phyloP scores from a whole-genome alignment of 805 yeast genomes.

The Yamadazyma paraphyllophila region DNA sequence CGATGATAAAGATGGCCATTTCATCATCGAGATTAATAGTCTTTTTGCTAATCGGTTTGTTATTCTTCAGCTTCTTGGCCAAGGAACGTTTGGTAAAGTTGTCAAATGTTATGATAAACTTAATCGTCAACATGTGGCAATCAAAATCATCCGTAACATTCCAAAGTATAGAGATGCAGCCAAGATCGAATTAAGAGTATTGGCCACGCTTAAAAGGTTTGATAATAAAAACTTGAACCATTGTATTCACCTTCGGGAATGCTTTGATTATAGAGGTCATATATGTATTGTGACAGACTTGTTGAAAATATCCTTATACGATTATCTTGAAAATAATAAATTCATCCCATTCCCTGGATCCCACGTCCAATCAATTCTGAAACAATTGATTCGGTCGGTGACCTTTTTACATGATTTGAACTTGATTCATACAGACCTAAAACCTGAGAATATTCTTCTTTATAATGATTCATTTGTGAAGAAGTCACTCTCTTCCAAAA shows the following conservation, averaged over 20 bases:
- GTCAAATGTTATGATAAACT: conserved; percentile 74
- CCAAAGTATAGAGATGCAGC: conserved; percentile 96
- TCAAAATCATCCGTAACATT: conserved; percentile 87
- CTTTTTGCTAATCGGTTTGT: conserved; percentile 72
- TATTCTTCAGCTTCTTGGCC: conserved; percentile 72
- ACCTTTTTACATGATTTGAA: conserved; percentile 87
- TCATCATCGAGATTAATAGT: conserved; percentile 57
- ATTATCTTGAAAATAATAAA: conserved; percentile 79
- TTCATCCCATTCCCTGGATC: conserved; percentile 91
- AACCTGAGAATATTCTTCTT: conserved; percentile 89
- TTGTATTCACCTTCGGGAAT: conserved; percentile 84
- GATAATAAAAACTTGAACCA: conserved; percentile 67
- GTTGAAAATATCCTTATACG: conserved; percentile 80
- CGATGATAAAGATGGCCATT: conserved; percentile 75
- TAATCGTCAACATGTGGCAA: conserved; percentile 68
- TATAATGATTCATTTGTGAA: conserved; percentile 49
- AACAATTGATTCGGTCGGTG: conserved; percentile 81
- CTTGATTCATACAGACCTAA: conserved; percentile 91
- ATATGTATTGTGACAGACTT: conserved; percentile 91
- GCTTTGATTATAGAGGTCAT: conserved; percentile 90
- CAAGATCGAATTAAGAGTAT: conserved; percentile 82
- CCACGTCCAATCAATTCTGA: conserved; percentile 85
- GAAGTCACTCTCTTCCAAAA: conserved; percentile 32
- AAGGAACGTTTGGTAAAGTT: conserved; percentile 92
- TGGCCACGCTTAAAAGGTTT: conserved; percentile 67